Base-by-base conservation (phyloP, 2,329 filamentous ascomycete genomes). In the Leptographium procerum region DNA sequence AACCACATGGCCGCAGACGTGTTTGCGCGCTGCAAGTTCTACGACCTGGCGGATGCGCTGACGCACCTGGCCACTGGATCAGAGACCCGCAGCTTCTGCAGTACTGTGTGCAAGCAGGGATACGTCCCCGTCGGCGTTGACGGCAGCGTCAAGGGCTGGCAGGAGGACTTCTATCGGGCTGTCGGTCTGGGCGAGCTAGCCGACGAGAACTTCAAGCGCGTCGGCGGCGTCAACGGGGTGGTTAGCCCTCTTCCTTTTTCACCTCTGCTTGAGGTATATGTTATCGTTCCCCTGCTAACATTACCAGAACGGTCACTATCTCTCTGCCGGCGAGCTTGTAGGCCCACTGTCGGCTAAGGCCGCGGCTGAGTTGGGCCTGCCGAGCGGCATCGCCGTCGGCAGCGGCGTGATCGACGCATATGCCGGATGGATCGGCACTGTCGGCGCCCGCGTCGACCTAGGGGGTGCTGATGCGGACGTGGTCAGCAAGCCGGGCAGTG, bases 401-500 rank as follows among this genome's bases (percentile, higher is more conserved):
- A 95, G 90, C 68, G 91, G 91, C 71, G 94, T 99, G 63, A 99
- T 99, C 68, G 94, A 99, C 70, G 94, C 94, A 22, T 99, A 99
- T 68, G 94, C 94, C 60, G 94, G 94, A 63, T 99, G 94, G 94
- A 94, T 99, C 65, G 94, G 94, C 61, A 97, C 94, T 1, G 94
- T 99, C n/a, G 94, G 94, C 60, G 92, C 94, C 61, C 96, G 96
- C 72, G 89, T 96, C 65, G 82, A 90, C 64, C 81, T 95, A 19
- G 78, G 80, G 47, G 74, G 78, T 59, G 83, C 87, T 58, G 78
- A 79, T 59, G 83, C 87, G 59, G 80, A 87, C 53, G 79, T 92
- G 19, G 31, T 34, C 11, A 24, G 6, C 56, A 45, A 19, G 40
- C 95, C 95, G 72, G 34, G 34, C 52, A 28, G 24, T 28, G 36